Evolutionary conservation across 2,329 filamentous ascomycete genomes (phyloP), one percentile per base, ranked within the genome.

Genomic region (Dendryphion nanum): DNA sequence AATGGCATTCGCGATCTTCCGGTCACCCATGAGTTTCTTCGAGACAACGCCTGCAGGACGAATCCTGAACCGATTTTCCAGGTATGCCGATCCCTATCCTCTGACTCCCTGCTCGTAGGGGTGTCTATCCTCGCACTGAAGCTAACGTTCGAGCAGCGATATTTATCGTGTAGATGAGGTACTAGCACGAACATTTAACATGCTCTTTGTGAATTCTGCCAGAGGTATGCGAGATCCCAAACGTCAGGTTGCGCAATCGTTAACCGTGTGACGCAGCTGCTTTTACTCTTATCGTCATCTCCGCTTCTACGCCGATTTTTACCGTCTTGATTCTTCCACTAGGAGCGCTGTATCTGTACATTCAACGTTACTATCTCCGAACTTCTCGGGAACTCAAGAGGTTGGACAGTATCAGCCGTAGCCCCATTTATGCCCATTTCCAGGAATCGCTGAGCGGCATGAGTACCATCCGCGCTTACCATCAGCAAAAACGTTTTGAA

Each of bases 21-120:
- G 93, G 51, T 94, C 89, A 24, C 94, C 93, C 38, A 98, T 98
- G 93, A 93, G 83, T 54, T 98, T 98, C 71, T 98, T 98, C 55
- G 94, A 98, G 64, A 95, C 90, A 1, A 98, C 93, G 2, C 93
- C 93, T 3, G 85, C 90, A 46, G 93, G 93, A n/a, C 83, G 94
- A 40, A 96, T 98, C 56, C 74, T 98, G 42, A 98, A 98, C 66
- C 80, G 93, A 38, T 98, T 98, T 67, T 97, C 91, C 13, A 94
- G 85, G 83, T 86, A 67, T 48, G 80, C 71, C 35, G 18, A 38
- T 23, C 31, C 31, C 28, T n/a, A 26, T 26, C 23, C 23, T n/a
- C 23, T 26, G 10, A n/a, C 23, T 26, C 23, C 23, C n/a, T 2
- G 23, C 23, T 26, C 10, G 10, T 26, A n/a, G 10, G 23, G 10